phyloP scores from a whole-genome alignment of 371 early-diverging fungal species.

The Zychaea mexicana region DNA sequence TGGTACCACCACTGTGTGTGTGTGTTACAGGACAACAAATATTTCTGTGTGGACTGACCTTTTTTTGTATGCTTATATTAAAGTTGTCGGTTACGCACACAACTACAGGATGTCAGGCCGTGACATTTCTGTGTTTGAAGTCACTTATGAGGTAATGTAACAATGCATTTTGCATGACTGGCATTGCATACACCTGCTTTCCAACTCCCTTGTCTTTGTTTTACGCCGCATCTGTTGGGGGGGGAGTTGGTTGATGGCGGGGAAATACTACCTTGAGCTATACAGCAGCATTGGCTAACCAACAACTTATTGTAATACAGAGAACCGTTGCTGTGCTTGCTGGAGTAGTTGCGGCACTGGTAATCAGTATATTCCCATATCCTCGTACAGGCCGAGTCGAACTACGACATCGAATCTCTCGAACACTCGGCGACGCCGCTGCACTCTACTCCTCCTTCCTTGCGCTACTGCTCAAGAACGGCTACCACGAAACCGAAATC shows the following conservation, averaged over 20 bases:
- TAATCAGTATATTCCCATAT: conserved; percentile 41
- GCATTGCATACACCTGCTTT: neutral
- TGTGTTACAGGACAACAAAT: too few relatives aligned
- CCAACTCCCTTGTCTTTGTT: too few relatives aligned
- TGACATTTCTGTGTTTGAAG: conserved; percentile 25
- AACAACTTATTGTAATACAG: too few relatives aligned
- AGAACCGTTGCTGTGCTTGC: conserved; percentile 34
- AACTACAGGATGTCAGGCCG: conserved; percentile 17
- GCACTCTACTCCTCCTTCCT: conserved; percentile 45
- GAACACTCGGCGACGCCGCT: conserved; percentile 36
- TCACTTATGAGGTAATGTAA: conserved; percentile 33
- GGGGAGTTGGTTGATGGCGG: too few relatives aligned
- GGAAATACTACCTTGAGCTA: too few relatives aligned
- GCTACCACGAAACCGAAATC: conserved; percentile 13
- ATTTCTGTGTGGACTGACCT: too few relatives aligned
- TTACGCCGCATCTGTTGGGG: too few relatives aligned
- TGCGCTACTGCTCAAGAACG: conserved; percentile 32
- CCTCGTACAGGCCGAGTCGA: conserved; percentile 45
- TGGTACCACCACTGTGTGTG: too few relatives aligned
- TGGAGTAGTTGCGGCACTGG: conserved; percentile 40
- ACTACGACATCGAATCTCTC: conserved; percentile 42
- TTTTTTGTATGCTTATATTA: neutral
- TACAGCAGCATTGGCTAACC: too few relatives aligned
- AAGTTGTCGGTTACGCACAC: conserved; percentile 49
- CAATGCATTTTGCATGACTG: too few relatives aligned